phyloP scores from a whole-genome alignment of 78 protist genomes.

The Tieghemostelium lacteum region DNA sequence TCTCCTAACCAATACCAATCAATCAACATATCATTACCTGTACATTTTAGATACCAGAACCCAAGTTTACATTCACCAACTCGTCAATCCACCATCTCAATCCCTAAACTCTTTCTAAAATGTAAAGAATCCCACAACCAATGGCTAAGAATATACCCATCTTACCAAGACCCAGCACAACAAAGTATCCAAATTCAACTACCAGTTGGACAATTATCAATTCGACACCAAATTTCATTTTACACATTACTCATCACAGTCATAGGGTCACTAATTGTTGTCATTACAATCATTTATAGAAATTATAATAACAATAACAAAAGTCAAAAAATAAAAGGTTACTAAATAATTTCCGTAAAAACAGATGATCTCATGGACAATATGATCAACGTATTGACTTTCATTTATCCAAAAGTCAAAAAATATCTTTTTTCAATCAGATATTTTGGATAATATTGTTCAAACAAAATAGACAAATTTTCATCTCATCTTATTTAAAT shows the following conservation, averaged over 20 bases:
- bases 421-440: too few relatives aligned
- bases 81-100: constrained; percentile 1
- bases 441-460: too few relatives aligned
- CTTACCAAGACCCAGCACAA: too few relatives aligned
- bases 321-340: too few relatives aligned
- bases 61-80: background rate
- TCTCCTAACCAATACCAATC: background rate
- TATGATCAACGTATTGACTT: too few relatives aligned
- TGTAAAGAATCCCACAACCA: background rate
- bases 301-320: too few relatives aligned
- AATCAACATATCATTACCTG: constrained; percentile 3
- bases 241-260: constrained; percentile 29
- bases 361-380: too few relatives aligned
- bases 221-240: background rate
- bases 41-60: constrained; percentile 70
- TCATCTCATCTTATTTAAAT: too few relatives aligned
- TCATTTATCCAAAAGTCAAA: too few relatives aligned
- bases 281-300: background rate
- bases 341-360: too few relatives aligned
- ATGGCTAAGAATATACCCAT: background rate
- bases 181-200: background rate
- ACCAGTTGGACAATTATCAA: constrained; percentile 53
- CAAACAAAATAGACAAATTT: too few relatives aligned
- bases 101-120: constrained; percentile 5
- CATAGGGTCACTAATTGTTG: constrained; percentile 55